Percentiles rank a stretch among this genome's conserved stretches.
These are phyloP conservation scores for Mallotus nudiflorus DNA, from an alignment of 345 rosid species.

Conservation along the genomic window DNA sequence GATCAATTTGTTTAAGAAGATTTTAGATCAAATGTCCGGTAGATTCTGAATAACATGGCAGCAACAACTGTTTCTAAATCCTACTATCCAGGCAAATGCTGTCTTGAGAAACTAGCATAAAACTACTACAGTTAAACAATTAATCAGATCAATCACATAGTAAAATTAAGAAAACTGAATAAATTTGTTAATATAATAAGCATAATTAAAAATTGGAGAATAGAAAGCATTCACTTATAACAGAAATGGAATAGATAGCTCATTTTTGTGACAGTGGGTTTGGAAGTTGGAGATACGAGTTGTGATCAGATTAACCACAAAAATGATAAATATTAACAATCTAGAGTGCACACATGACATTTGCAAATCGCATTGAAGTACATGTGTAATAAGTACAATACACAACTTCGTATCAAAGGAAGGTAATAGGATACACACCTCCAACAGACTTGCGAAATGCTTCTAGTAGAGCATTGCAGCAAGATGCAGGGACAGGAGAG, in stretches of 20 bases:
- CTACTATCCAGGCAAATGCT: too few species aligned
- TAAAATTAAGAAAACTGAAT: too few species aligned
- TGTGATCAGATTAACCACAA: not conserved
- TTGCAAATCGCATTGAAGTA: not conserved
- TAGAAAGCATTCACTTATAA: too few species aligned
- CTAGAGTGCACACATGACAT: not conserved
- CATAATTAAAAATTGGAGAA: too few species aligned
- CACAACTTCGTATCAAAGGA: constrained; percentile 8
- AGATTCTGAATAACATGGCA: not conserved
- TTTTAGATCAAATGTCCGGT: not conserved
- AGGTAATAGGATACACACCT: constrained; percentile 20
- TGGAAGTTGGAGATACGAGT: not conserved
- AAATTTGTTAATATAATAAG: too few species aligned
- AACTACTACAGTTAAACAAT: too few species aligned
- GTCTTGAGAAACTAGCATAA: too few species aligned
- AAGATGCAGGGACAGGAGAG: constrained; percentile 97
- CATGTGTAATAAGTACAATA: not conserved
- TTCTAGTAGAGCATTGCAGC: constrained; percentile 92
- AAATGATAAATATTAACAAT: not conserved
- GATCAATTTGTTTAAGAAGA: not conserved
- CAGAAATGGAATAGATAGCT: too few species aligned
- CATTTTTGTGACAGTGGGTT: too few species aligned
- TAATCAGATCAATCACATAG: too few species aligned
- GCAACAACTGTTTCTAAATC: not conserved
- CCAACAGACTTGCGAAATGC: constrained; percentile 79